phyloP scores from a whole-genome alignment of 2,329 filamentous ascomycete genomes.

The Plectosphaerella plurivora region DNA sequence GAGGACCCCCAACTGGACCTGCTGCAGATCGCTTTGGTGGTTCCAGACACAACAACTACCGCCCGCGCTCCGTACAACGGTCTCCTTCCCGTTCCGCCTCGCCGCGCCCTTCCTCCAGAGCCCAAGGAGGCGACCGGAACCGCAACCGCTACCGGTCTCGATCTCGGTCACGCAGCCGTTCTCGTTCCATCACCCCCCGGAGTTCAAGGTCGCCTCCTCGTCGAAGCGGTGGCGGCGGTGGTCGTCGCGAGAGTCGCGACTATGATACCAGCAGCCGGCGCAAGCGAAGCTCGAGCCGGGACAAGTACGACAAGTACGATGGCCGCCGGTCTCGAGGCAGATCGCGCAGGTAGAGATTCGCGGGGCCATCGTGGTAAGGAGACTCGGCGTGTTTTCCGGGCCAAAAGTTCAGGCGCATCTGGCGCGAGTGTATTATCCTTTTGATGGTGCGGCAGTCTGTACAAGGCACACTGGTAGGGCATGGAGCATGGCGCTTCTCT shows the following conservation, averaged over 20 bases:
- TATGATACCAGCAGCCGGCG: constrained; percentile 14
- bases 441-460: no score
- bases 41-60: constrained; percentile 52
- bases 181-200: constrained; percentile 28
- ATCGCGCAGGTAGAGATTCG: background rate
- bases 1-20: constrained; percentile 21
- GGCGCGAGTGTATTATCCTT: no score
- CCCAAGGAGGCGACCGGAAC: constrained; percentile 17
- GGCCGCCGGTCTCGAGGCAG: constrained; percentile 20
- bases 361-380: no score
- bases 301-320: constrained; percentile 37
- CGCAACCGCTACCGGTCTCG: constrained; percentile 40
- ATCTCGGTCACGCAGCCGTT: constrained; percentile 37
- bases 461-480: no score
- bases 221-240: constrained; percentile 22
- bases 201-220: constrained; percentile 30
- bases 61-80: constrained; percentile 54
- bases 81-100: constrained; percentile 33
- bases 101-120: constrained; percentile 16
- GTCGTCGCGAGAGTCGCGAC: constrained; percentile 16
- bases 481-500: background rate
- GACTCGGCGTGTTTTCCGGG: no score
- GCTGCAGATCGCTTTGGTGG: constrained; percentile 26
- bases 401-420: no score
- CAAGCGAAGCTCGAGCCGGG: constrained; percentile 17